phyloP scores from a whole-genome alignment of 257 asterid species.

The Echites panduratus region DNA sequence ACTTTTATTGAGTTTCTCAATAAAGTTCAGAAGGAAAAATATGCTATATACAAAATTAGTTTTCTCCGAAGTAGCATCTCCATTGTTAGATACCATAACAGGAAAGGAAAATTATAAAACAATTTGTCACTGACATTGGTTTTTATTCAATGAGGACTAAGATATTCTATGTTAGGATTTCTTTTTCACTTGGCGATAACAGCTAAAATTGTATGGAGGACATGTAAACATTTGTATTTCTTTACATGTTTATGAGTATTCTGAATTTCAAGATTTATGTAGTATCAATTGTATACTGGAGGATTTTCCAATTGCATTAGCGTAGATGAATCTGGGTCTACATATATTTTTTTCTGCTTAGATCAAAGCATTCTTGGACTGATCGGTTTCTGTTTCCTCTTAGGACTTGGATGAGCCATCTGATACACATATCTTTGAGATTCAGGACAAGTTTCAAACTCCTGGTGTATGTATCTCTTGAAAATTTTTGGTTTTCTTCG shows the following conservation, averaged over 20 bases:
- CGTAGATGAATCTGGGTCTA: neutral
- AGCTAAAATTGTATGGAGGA: neutral
- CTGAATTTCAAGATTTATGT: neutral
- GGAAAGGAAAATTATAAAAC: neutral
- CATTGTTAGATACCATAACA: neutral
- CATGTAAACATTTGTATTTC: neutral
- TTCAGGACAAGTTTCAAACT: slow-evolving; percentile 64
- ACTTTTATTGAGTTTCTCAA: neutral
- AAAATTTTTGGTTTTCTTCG: neutral
- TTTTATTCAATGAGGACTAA: neutral
- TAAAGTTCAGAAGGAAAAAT: neutral
- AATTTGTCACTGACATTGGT: neutral
- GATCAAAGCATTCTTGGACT: slow-evolving; percentile 11
- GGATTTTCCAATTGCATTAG: neutral
- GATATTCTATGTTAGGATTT: neutral
- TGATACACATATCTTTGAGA: slow-evolving; percentile 41
- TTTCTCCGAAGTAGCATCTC: neutral
- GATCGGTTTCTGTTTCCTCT: slow-evolving; percentile 1
- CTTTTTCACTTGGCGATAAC: neutral
- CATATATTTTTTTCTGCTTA: neutral
- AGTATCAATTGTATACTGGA: neutral
- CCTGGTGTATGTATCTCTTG: slow-evolving; percentile 54
- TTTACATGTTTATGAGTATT: neutral
- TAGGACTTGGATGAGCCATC: slow-evolving; percentile 68
- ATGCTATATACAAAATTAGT: neutral